Percentiles rank a stretch among this genome's conserved stretches.
phyloP scores from a whole-genome alignment of 2,329 filamentous ascomycete species.

The Neonectria coccinea region DNA sequence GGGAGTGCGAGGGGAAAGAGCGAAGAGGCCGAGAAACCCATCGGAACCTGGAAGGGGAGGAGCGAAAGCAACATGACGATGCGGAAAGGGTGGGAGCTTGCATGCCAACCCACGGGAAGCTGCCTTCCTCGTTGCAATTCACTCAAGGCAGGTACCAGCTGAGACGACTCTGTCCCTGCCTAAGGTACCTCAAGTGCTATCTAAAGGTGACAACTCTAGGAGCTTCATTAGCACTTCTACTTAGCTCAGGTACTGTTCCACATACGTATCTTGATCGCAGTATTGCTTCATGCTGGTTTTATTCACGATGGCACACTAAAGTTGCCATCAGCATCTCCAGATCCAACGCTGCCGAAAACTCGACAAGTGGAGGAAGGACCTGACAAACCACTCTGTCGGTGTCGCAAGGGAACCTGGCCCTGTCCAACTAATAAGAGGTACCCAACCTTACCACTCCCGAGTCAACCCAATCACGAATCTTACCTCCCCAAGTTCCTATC shows the following conservation, averaged over 20 bases:
- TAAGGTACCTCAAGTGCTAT: not conserved
- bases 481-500: not conserved
- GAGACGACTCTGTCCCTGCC: not conserved
- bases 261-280: not conserved
- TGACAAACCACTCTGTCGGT: constrained; percentile 32
- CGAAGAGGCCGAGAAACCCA: not conserved
- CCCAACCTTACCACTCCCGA: constrained; percentile 21
- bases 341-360: constrained; percentile 5
- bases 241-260: too few species aligned
- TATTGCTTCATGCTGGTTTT: not conserved
- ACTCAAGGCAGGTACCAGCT: not conserved
- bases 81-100: constrained; percentile 16
- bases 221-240: too few species aligned
- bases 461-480: constrained; percentile 9
- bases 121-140: not conserved
- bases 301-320: not conserved
- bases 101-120: not conserved
- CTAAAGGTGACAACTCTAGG: too few species aligned
- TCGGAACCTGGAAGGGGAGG: not conserved
- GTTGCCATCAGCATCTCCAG: not conserved
- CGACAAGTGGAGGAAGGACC: constrained; percentile 20
- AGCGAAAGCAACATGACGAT: constrained; percentile 25
- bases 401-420: constrained; percentile 29
- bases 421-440: constrained; percentile 11
- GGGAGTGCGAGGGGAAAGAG: not conserved